Base-by-base conservation (phyloP, 2,329 filamentous ascomycete genomes). In the Botrytis sinoallii region DNA sequence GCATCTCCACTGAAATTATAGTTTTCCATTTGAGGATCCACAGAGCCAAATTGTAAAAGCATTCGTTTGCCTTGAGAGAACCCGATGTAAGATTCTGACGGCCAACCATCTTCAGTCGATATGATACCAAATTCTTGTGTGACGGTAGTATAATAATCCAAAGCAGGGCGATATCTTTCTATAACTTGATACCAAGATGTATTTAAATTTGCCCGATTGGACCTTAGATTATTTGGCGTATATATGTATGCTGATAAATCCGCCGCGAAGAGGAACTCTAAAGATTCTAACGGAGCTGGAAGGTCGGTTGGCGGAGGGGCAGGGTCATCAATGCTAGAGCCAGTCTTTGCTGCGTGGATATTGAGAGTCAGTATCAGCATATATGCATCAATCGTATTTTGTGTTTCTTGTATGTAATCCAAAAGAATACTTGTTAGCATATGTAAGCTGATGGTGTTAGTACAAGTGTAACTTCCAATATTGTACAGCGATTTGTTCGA, bases 81-180 rank as follows among this genome's bases (percentile, higher is more conserved):
- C 76, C 89, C 87, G 48, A 91, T 81, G 76, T 85, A 89, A 32
- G 85, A 84, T 76, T 88, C 86, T n/a, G 85, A 87, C 0, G 90
- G 90, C 90, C 90, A 92, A 18, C 90, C 90, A 80, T 90, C 85
- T 0, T 83, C 79, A 0, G 89, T 91, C 32, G 83, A 84, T 12
- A 81, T 77, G 29, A 84, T 82, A 4, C 81, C 75, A 63, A 78
- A 73, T 42, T 76, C 40, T 22, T 75, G 73, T 4, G 60, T 69
- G 16, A 67, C 78, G 1, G 83, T 82, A 9, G 82, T 82, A 74
- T 88, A 90, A 77, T 90, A 92, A 38, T 85, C 84, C 4, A 81
- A 76, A 32, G 86, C 82, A 1, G 88, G 88, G 55, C 83, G 82
- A 69, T 85, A 84, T 66, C 74, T 79, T 46, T 78, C 80, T 29